phyloP scores from a whole-genome alignment of 345 rosid species.

The Rhizophora apiculata region DNA sequence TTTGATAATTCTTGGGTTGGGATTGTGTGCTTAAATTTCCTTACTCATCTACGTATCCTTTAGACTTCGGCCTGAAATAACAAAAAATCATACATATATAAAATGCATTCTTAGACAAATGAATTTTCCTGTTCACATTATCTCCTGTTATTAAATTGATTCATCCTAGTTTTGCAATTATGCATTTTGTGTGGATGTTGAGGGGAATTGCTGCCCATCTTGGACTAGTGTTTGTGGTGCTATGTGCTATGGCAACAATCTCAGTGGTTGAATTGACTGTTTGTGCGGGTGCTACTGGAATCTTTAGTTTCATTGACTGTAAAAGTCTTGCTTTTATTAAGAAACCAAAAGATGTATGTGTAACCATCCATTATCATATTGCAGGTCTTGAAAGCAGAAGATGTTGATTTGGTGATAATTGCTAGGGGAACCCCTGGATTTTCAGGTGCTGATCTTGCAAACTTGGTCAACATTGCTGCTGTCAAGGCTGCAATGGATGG shows the following conservation, averaged over 20 bases:
- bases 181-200: too few relatives aligned
- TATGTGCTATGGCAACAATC: too few relatives aligned
- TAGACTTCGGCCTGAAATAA: too few relatives aligned
- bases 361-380: constrained; percentile 14
- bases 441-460: constrained; percentile 97
- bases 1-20: not conserved
- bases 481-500: constrained; percentile 97
- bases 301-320: not conserved
- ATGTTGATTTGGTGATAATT: constrained; percentile 87
- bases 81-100: too few relatives aligned
- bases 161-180: too few relatives aligned
- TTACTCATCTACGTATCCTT: not conserved
- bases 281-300: not conserved
- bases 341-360: not conserved
- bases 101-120: too few relatives aligned
- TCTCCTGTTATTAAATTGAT: too few relatives aligned
- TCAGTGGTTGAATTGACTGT: not conserved
- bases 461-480: constrained; percentile 85
- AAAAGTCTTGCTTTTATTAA: not conserved
- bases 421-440: constrained; percentile 98
- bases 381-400: constrained; percentile 85
- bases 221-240: not conserved
- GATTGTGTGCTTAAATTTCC: not conserved
- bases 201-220: not conserved
- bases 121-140: too few relatives aligned